Evolutionary conservation across 257 asterid species (phyloP).

Genomic region (Rauvolfia tetraphylla): DNA sequence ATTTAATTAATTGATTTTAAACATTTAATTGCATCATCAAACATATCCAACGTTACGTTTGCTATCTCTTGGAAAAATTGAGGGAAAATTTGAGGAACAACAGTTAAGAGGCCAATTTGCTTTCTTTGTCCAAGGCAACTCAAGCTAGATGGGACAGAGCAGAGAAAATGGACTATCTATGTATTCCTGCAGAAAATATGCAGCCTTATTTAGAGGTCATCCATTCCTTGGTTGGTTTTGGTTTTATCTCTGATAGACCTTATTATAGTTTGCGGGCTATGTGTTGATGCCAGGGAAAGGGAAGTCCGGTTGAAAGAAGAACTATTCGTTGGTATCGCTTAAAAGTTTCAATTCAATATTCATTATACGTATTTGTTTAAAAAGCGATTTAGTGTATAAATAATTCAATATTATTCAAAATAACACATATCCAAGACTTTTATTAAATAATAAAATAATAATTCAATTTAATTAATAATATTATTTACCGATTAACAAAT

Average conservation of each 20-base stretch:
- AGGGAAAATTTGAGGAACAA: conserved; percentile 4
- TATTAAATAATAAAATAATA: no score
- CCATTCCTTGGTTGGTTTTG: conserved; percentile 7
- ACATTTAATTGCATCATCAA: no score
- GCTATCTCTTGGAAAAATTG: neutral
- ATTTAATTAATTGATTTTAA: neutral
- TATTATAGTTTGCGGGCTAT: conserved; percentile 9
- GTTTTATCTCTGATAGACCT: conserved; percentile 1
- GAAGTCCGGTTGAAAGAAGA: no score
- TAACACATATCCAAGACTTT: no score
- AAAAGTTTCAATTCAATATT: no score
- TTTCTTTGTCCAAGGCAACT: conserved; percentile 16
- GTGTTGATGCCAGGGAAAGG: no score
- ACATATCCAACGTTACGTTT: neutral
- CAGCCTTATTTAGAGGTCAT: conserved; percentile 14
- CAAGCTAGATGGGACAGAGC: conserved; percentile 7
- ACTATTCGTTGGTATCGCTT: no score
- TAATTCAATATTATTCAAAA: no score
- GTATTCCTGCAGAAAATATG: conserved; percentile 1
- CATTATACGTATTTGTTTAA: no score
- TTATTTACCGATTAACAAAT: no score
- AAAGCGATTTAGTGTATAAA: no score
- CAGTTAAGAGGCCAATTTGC: conserved; percentile 8
- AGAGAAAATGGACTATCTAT: conserved; percentile 10
- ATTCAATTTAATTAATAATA: no score